These are phyloP conservation scores for Coprinopsis strossmayeri DNA, from an alignment of 768 basidiomycete genomes.

Conservation along the genomic window DNA sequence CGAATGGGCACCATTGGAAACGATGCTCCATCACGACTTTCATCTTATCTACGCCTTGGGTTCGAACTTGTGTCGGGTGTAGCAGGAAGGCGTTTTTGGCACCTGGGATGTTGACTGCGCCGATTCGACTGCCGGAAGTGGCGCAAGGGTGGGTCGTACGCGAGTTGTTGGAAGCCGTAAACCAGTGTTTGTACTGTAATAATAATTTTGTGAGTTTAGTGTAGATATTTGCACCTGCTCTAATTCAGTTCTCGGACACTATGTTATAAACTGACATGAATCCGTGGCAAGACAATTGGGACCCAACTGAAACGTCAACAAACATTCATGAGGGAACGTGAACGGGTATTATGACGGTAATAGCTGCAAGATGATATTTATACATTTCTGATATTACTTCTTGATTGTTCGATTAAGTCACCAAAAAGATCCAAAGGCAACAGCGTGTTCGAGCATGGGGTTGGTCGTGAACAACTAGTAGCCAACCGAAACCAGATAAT, in stretches of 20 bases:
- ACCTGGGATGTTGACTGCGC: constrained; percentile 29
- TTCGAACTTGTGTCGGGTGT: constrained; percentile 78
- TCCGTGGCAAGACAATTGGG: not conserved
- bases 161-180: constrained; percentile 57
- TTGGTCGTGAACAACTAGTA: not conserved
- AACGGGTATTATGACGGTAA: no score
- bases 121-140: constrained; percentile 38
- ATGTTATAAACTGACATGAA: no score
- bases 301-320: not conserved
- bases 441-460: no score
- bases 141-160: constrained; percentile 59
- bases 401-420: no score
- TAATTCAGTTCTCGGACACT: not conserved
- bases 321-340: no score
- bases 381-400: no score
- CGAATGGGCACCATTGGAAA: constrained; percentile 73
- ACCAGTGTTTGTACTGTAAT: constrained; percentile 65
- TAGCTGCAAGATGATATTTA: no score
- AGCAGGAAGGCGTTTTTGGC: constrained; percentile 74
- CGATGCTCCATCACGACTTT: constrained; percentile 80
- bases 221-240: constrained; percentile 14
- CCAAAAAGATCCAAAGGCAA: no score
- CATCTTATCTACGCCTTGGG: constrained; percentile 69
- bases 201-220: constrained; percentile 58
- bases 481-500: constrained; percentile 47